Base-by-base conservation (phyloP, 257 asterid genomes). In the Scutellaria galericulata region DNA sequence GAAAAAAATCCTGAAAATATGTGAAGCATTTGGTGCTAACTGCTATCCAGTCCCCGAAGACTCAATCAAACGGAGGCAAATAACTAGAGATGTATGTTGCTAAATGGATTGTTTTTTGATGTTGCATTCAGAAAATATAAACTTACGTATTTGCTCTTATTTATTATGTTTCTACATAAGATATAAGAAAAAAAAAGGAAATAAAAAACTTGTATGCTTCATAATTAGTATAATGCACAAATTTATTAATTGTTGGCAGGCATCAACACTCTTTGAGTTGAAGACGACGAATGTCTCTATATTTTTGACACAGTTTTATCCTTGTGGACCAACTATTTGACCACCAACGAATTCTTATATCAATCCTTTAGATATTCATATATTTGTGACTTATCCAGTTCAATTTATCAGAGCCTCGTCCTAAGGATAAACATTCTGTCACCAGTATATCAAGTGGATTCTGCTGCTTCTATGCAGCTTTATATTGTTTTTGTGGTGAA, bases 1-100 rank as follows among this genome's bases (percentile, higher is more conserved):
- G 73, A 82, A 81, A 68, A 91, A 91, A 81, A 87, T 89, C 66
- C 78, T 86, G 70, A 91, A 89, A 82, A 90, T 93, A 73, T 93
- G 98, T 75, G 98, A 93, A 63, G 96, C 98, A 20, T 93, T 88
- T 80, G 95, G 95, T 20, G 98, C 97, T 12, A 93, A 82, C 73
- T 89, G 97, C 89, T 93, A 87, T 75, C 96, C 98, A 70, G 91
- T 90, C 76, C 93, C 98, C 8, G 97, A 93, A 80, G 98, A 93
- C 58, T 55, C 82, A 31, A 82, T 80, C 75, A 90, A 86, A 70
- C 84, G 94, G 83, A 77, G 86, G 80, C 98, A 93, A 81, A 87
- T 93, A 77, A 84, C 85, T 46, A 84, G 83, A 77, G 98, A 93
- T 85, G 98, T 93, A 87, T 78, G 92, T 66, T 72, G 47, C 73